Base-by-base conservation (phyloP, 768 basidiomycete genomes). In the Heimioporus sp. region DNA sequence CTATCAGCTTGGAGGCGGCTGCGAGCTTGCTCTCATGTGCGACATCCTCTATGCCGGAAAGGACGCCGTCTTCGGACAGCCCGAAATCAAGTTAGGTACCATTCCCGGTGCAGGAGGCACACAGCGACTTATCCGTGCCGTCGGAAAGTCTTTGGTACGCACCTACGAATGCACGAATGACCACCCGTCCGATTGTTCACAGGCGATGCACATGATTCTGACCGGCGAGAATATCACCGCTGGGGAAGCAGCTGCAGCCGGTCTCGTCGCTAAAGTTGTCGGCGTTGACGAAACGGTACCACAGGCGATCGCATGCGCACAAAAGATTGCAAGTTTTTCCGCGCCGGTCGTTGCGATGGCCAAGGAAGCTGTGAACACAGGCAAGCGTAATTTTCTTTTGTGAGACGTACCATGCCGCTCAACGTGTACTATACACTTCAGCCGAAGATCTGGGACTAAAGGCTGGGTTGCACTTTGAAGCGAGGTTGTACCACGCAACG, bases 71-170 rank as follows among this genome's bases (percentile, higher is more conserved):
- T 98, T 98, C 65, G 93, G 92, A 16, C 95, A 96, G 65, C 96
- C 96, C 12, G 96, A 98, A 68, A 92, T 98, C 71, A 94, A 89
- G 61, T 80, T 97, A 35, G 95, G 94, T 48, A 86, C 91, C 51
- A 95, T 98, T 64, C 93, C 95, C 19, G 95, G 95, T 10, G 92
- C 87, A 10, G 95, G 95, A 46, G 95, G 95, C 10, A 92, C 93
- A 0, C 95, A 98, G 64, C 87, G 95, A 35, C 82, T 98, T 44
- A 85, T 90, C 17, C 82, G 78, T 51, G 79, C 86, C 9, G 80
- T 97, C 57, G 95, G 95, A 36, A 97, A 97, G 70, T 90, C 92
- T 19, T 44, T 61, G 63, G 70, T 69, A 61, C 3, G 19, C 12
- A 5, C 15, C 15, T 35, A 11, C 35, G 5, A 41, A 20, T 17